A percentile compares a stretch with the other conserved stretches of the same genome.
Conservation (phyloP, 306 rosid species). For the Glycyrrhiza uralensis region DNA sequence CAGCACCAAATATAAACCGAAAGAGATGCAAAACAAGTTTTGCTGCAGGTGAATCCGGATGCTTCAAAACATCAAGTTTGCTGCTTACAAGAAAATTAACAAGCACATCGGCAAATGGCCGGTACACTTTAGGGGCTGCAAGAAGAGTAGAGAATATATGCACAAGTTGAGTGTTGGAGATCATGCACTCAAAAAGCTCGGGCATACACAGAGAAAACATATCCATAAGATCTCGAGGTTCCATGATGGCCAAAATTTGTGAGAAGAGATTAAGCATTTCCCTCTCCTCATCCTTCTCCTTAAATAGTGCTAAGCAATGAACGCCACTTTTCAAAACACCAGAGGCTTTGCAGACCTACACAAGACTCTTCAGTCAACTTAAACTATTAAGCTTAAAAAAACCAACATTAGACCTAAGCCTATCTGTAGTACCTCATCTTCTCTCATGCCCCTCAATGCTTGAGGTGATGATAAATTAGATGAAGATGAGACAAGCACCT, state of each 20-base stretch:
- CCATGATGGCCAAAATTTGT: constrained; percentile 96
- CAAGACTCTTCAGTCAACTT: constrained; percentile 31
- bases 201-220: constrained; percentile 99
- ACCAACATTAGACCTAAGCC: constrained; percentile 19
- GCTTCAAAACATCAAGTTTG: constrained; percentile 84
- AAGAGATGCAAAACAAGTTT: constrained; percentile 92
- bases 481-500: constrained; percentile 77
- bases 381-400: constrained; percentile 18
- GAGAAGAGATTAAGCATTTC: constrained; percentile 94
- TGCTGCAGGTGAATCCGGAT: constrained; percentile 85
- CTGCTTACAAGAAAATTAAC: constrained; percentile 84
- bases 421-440: constrained; percentile 76
- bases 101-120: constrained; percentile 94
- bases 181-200: constrained; percentile 97
- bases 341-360: constrained; percentile 88
- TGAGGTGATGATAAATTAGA: constrained; percentile 75
- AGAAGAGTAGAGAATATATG: constrained; percentile 92
- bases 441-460: constrained; percentile 93
- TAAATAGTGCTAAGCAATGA: constrained; percentile 94
- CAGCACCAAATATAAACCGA: constrained; percentile 87
- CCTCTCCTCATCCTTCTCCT: constrained; percentile 97
- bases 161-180: constrained; percentile 81
- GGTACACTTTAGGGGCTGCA: constrained; percentile 73
- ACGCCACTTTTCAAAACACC: constrained; percentile 97
- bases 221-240: constrained; percentile 99